Evolutionary conservation across 257 asterid species (phyloP).

Genomic region (Striga asiatica): DNA sequence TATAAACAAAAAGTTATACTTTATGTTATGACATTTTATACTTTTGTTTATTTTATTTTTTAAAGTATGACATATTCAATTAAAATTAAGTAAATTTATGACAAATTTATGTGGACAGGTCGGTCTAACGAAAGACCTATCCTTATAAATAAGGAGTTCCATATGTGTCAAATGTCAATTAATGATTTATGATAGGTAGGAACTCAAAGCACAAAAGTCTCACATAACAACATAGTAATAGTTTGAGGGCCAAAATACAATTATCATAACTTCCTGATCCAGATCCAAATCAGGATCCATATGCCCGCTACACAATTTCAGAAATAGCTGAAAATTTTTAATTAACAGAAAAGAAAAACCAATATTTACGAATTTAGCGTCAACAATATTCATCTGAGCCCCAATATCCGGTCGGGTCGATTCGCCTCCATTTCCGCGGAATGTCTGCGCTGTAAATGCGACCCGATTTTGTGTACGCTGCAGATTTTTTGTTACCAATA

Average conservation of each 20-base stretch:
- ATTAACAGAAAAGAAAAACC: not conserved
- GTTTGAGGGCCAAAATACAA: not conserved
- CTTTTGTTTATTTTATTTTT: too few relatives aligned
- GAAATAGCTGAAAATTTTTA: slow-evolving; percentile 7
- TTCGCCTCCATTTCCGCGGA: not conserved
- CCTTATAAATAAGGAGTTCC: too few relatives aligned
- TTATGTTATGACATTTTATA: too few relatives aligned
- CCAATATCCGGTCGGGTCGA: not conserved
- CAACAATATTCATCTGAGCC: not conserved
- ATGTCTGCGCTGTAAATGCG: not conserved
- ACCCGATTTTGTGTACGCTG: slow-evolving; percentile 5
- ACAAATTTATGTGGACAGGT: too few relatives aligned
- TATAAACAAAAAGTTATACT: too few relatives aligned
- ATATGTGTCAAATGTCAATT: too few relatives aligned
- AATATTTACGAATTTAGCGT: not conserved
- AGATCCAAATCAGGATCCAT: slow-evolving; percentile 12
- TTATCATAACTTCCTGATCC: not conserved
- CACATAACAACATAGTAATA: too few relatives aligned
- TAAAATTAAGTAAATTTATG: too few relatives aligned
- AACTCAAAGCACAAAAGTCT: too few relatives aligned
- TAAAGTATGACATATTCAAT: too few relatives aligned
- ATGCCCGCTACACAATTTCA: not conserved
- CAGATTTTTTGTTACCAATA: not conserved
- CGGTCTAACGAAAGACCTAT: too few relatives aligned
- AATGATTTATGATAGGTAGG: too few relatives aligned